Evolutionary conservation across 1,284 basidiomycete genomes (phyloP).

Genomic region (Marasmius fiardii): DNA sequence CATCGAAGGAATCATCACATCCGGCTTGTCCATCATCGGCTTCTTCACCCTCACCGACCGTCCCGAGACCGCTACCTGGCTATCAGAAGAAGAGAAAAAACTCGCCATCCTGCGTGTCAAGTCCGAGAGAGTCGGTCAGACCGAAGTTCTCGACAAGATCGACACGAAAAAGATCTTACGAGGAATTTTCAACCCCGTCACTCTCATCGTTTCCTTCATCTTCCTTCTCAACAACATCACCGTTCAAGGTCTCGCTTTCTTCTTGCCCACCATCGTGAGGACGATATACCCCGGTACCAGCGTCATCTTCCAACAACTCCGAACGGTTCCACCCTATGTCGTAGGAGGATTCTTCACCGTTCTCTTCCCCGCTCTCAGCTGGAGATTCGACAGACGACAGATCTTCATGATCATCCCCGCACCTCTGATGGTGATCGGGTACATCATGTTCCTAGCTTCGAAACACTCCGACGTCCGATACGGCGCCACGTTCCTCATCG

Average conservation of each 20-base stretch:
- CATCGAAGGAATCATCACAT: constrained; percentile 3
- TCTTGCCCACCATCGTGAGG: neutral
- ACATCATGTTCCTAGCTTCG: neutral
- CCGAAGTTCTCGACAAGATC: neutral
- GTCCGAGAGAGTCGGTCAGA: neutral
- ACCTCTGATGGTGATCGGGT: neutral
- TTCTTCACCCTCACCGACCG: neutral
- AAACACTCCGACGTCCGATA: neutral
- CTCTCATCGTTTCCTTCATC: neutral
- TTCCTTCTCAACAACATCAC: constrained; percentile 1
- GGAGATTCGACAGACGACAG: neutral
- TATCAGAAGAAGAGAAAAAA: neutral
- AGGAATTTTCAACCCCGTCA: neutral
- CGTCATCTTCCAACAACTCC: neutral
- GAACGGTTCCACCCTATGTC: neutral
- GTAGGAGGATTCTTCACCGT: neutral
- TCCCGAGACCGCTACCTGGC: neutral
- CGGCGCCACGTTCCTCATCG: neutral
- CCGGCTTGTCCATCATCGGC: neutral
- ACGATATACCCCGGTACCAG: neutral
- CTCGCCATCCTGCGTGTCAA: neutral
- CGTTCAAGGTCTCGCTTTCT: neutral
- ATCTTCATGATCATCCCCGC: neutral
- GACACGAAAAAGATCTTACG: neutral
- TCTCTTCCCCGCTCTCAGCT: neutral